phyloP scores from a whole-genome alignment of 176 grass and related monocot species.

The Carex kokanica region DNA sequence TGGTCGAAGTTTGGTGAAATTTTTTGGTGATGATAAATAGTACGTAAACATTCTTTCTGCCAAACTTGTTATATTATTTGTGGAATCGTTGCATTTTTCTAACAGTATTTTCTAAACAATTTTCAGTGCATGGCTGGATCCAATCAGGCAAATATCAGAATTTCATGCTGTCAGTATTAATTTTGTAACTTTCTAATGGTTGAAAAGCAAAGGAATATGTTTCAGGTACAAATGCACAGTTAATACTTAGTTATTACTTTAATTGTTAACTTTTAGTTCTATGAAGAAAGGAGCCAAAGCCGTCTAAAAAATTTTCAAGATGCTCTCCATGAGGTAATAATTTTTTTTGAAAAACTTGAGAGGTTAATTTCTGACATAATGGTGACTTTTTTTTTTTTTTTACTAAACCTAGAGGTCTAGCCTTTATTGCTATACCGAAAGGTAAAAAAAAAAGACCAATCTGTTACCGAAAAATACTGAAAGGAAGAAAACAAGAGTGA shows the following conservation, averaged over 20 bases:
- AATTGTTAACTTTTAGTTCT: constrained; percentile 27
- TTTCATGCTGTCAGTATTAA: constrained; percentile 35
- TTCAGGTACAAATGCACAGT: neutral
- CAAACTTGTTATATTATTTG: neutral
- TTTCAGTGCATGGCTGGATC: constrained; percentile 45
- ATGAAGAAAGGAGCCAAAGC: constrained; percentile 41
- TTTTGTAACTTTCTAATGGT: neutral
- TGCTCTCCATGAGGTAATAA: constrained; percentile 40
- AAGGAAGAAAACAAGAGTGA: neutral
- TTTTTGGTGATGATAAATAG: constrained; percentile 37
- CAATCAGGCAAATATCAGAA: constrained; percentile 36
- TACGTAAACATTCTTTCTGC: constrained; percentile 23
- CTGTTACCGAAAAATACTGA: neutral
- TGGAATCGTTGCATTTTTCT: neutral
- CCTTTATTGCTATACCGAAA: neutral
- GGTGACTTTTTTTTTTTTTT: neutral
- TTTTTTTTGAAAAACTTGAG: neutral
- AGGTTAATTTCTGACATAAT: constrained; percentile 9
- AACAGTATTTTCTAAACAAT: neutral
- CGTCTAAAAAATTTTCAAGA: constrained; percentile 39
- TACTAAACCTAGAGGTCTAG: neutral
- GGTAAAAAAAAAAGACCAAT: neutral
- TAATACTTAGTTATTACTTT: constrained; percentile 1
- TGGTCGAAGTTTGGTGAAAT: constrained; percentile 36
- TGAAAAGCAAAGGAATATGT: neutral